Percentiles rank a stretch among this genome's conserved stretches.
Conservation (phyloP, 192 early-diverging fungal genomes). For the Coemansia sp. region DNA sequence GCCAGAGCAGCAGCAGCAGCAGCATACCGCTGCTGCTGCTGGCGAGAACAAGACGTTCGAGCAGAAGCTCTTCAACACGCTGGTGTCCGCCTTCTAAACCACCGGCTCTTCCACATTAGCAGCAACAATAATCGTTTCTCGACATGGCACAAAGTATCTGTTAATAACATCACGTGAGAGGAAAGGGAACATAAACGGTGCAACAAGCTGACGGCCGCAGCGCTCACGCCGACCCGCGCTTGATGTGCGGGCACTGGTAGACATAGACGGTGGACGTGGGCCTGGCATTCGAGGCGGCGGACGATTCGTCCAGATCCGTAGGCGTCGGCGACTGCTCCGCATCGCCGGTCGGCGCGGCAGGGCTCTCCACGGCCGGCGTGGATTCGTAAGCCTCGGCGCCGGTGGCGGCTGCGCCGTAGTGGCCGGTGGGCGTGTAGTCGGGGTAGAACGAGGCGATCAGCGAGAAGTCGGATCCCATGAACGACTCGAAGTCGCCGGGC, state of each 20-base stretch:
- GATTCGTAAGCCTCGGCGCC: not conserved
- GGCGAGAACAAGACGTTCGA: conserved; percentile 25
- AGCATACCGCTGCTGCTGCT: no score
- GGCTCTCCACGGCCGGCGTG: not conserved
- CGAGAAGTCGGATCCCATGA: conserved; percentile 5
- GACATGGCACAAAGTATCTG: no score
- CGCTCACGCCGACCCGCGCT: not conserved
- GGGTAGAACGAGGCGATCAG: conserved; percentile 1
- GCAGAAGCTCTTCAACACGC: conserved; percentile 20
- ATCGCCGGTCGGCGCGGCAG: not conserved
- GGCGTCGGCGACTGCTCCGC: not conserved
- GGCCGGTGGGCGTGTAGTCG: not conserved
- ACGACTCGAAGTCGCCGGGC: conserved; percentile 6
- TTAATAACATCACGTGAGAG: no score
- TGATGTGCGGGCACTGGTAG: conserved; percentile 5
- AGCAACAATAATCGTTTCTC: no score
- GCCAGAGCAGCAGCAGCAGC: not conserved
- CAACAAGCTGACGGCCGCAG: no score
- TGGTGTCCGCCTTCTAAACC: conserved; percentile 24
- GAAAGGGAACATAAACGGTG: no score
- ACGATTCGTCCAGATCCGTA: not conserved
- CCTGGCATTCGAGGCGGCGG: not conserved
- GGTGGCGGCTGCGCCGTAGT: not conserved
- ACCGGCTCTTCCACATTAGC: no score
- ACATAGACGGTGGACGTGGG: conserved; percentile 1